Evolutionary conservation across 148 eudicot species (phyloP), one percentile per base, ranked within the genome.

Genomic region (Nepenthes gracilis): DNA sequence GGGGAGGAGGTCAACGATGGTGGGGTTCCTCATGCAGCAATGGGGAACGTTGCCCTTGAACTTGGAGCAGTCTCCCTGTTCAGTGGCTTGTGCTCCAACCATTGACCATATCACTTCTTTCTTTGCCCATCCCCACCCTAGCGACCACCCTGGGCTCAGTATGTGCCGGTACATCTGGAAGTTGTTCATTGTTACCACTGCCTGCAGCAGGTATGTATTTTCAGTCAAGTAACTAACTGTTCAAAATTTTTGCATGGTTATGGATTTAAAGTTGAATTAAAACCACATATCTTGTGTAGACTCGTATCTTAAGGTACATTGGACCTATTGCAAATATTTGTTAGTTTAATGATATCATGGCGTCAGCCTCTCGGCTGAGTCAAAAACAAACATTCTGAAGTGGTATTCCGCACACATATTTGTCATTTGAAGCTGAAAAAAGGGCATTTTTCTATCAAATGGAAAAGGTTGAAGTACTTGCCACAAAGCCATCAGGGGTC

Each of bases 51-150:
- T 85, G 38, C 75, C 88, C 74, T 88, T 88, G 71, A 92, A 92
- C 59, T 85, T 88, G 69, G 97, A 92, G 73, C 97, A 88, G 66
- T 88, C 97, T 1, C 97, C 97, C 78, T 85, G 87, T 14, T 87
- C 93, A 2, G 93, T 87, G 35, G 97, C 68, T 57, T 92, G 94
- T 38, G 93, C 84, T 32, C 97, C 97, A 5, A 73, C 72, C 96
- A 88, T 81, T 4, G 93, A 58, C 97, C 97, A 92, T 71, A 92
- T 83, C 43, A 91, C 93, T 59, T 91, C 97, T 54, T 85, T 87
- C 69, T 83, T 85, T 36, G 96, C 93, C 97, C 97, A 91, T 49
- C 87, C 72, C 96, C 97, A 91, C 23, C 97, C 84, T 35, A 92
- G 3, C 61, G 84, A 77, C 97, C 97, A 92, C 2, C 96, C 96